Evolutionary conservation across 2,329 filamentous ascomycete genomes (phyloP), one percentile per base, ranked within the genome.

Genomic region (Diplodia sapinea): DNA sequence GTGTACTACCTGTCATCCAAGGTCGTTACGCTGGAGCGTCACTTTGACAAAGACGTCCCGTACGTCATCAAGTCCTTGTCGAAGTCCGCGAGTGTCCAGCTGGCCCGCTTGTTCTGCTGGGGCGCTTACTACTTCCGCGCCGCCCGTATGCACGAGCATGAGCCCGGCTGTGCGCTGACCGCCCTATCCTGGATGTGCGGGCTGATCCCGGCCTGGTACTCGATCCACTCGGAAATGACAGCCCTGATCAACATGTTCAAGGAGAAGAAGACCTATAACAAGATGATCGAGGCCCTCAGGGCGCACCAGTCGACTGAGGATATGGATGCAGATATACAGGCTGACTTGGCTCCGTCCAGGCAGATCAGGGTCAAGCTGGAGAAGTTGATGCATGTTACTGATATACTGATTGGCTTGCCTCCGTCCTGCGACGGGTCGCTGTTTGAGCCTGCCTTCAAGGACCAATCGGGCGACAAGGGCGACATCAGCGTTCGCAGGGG

Each of bases 41-140:
- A 47, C n/a, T 11, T 47, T n/a, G 11, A n/a, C n/a, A 7, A 1
- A 2, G n/a, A n/a, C 0, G n/a, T n/a, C n/a, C 2, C 1, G 7
- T 47, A n/a, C n/a, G 2, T 2, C 2, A 20, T 47, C 43, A 2
- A 7, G 13, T 4, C 5, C 13, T 6, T 47, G 17, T 8, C 3
- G 1, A 3, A 4, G 2, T 3, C 9, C 43, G 43, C n/a, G n/a
- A 9, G 9, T 1, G 3, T 47, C n/a, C 6, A 3, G 17, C 43
- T 47, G 1, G 8, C 9, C 17, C 43, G 43, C 5, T 17, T 47
- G 0, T 47, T 47, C 43, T 47, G 43, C 43, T 47, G n/a, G 17
- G 43, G 43, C 43, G 17, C 43, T 15, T 6, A 47, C 43, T 47
- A 47, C 43, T n/a, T 47, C 43, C 43, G 17, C 43, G 8, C 17